Conservation (phyloP, 108 stramenopile species). For the Nitzschia sp. region DNA sequence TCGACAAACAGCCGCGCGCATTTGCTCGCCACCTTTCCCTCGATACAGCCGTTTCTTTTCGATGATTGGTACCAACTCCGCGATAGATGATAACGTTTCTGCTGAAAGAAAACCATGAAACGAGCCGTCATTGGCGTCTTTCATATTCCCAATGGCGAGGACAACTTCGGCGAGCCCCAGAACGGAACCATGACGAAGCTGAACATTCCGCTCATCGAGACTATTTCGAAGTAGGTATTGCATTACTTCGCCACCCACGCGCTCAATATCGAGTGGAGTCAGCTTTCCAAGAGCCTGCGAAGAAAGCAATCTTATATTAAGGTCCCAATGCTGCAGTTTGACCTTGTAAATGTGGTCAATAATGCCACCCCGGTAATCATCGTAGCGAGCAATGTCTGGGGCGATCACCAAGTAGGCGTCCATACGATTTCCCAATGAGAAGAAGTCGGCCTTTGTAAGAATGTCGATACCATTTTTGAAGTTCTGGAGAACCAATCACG, state of each 20-base stretch:
- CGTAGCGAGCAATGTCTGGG: conserved; percentile 73
- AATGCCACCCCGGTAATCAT: conserved; percentile 80
- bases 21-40: conserved; percentile 95
- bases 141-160: conserved; percentile 57
- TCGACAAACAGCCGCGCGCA: conserved; percentile 90
- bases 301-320: conserved; percentile 75
- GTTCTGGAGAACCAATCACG: conserved; percentile 45
- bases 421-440: conserved; percentile 91
- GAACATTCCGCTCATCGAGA: conserved; percentile 61
- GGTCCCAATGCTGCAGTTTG: conserved; percentile 94
- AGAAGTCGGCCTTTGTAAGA: conserved; percentile 95
- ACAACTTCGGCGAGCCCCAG: conserved; percentile 85
- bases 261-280: conserved; percentile 55
- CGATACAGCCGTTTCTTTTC: conserved; percentile 96
- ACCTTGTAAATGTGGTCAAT: conserved; percentile 70
- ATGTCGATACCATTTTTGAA: conserved; percentile 95
- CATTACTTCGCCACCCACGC: conserved; percentile 55
- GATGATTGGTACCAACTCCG: conserved; percentile 76
- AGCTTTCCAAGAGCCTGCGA: conserved; percentile 75
- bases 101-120: conserved; percentile 11
- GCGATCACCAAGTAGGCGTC: conserved; percentile 83
- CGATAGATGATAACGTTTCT: conserved; percentile 36
- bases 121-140: conserved; percentile 19
- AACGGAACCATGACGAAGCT: conserved; percentile 86
- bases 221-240: conserved; percentile 71